Conservation (phyloP, 2,329 filamentous ascomycete genomes). For the Paracorniculantispora psalliotae region DNA sequence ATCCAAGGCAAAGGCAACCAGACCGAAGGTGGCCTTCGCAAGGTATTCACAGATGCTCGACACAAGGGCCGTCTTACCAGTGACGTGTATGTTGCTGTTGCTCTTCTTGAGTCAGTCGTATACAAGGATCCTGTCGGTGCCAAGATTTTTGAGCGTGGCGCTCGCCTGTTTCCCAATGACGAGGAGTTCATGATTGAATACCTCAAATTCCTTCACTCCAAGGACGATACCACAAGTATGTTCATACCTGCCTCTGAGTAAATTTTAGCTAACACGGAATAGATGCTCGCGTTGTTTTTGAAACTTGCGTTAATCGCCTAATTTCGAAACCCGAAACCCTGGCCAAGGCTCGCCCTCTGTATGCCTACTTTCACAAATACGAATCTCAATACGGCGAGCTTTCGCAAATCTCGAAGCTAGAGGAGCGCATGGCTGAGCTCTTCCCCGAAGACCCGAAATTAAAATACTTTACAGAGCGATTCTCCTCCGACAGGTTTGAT, state of each 20-base stretch:
- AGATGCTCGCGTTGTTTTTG: conserved; percentile 95
- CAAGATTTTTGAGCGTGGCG: conserved; percentile 93
- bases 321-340: conserved; percentile 70
- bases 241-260: conserved; percentile 17
- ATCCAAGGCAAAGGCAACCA: conserved; percentile 76
- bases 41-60: conserved; percentile 84
- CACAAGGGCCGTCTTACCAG: conserved; percentile 83
- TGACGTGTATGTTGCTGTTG: conserved; percentile 91
- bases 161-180: conserved; percentile 89
- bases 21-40: conserved; percentile 70
- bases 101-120: conserved; percentile 88
- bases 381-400: conserved; percentile 93
- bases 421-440: conserved; percentile 88
- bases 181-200: conserved; percentile 93
- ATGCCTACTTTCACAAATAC: conserved; percentile 89
- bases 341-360: conserved; percentile 75
- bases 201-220: conserved; percentile 86
- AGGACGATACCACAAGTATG: conserved; percentile 90
- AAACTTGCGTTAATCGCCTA: conserved; percentile 83
- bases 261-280: conserved; percentile 18
- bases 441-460: conserved; percentile 83
- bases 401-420: conserved; percentile 82
- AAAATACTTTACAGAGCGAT: conserved; percentile 70
- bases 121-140: conserved; percentile 91
- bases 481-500: conserved; percentile 67